Evolutionary conservation across 352 stramenopile species (phyloP).

Genomic region (Saprolegnia diclina): DNA sequence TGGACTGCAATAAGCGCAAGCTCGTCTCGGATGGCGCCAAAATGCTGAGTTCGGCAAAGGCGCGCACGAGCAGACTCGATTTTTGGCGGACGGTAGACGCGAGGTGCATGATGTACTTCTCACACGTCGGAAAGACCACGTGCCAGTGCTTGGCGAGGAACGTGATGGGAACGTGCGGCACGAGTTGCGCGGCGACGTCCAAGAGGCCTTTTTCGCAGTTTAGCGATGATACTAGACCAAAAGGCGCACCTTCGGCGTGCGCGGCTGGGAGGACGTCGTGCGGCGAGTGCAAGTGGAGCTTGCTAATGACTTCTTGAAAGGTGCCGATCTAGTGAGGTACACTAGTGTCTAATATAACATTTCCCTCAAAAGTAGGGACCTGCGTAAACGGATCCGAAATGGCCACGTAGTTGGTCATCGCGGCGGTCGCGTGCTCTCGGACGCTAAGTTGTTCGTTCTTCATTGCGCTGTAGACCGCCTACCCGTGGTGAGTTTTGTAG

Average conservation of each 20-base stretch:
- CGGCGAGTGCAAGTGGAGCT: slow-evolving; percentile 56
- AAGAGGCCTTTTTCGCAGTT: slow-evolving; percentile 38
- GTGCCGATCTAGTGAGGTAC: slow-evolving; percentile 23
- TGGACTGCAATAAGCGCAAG: slow-evolving; percentile 42
- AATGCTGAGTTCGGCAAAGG: slow-evolving; percentile 38
- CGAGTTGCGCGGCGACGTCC: slow-evolving; percentile 49
- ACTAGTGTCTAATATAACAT: neutral
- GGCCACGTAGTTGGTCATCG: slow-evolving; percentile 39
- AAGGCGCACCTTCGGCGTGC: slow-evolving; percentile 12
- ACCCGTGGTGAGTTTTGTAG: slow-evolving; percentile 39
- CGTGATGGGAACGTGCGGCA: slow-evolving; percentile 34
- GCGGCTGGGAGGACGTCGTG: slow-evolving; percentile 8
- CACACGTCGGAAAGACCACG: slow-evolving; percentile 58
- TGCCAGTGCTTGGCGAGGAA: slow-evolving; percentile 72
- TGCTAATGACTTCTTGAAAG: slow-evolving; percentile 73
- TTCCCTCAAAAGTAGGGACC: slow-evolving; percentile 24
- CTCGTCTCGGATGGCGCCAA: neutral
- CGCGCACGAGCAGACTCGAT: slow-evolving; percentile 44
- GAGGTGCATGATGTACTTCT: slow-evolving; percentile 66
- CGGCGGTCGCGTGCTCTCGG: slow-evolving; percentile 45
- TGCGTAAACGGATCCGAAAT: slow-evolving; percentile 51
- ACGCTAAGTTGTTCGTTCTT: slow-evolving; percentile 53
- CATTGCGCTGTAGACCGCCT: slow-evolving; percentile 48
- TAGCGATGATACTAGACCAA: neutral
- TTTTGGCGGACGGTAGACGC: slow-evolving; percentile 59